Evolutionary conservation across 2,329 filamentous ascomycete genomes (phyloP), one percentile per base, ranked within the genome.

Genomic region (Periglandula ipomoeae): DNA sequence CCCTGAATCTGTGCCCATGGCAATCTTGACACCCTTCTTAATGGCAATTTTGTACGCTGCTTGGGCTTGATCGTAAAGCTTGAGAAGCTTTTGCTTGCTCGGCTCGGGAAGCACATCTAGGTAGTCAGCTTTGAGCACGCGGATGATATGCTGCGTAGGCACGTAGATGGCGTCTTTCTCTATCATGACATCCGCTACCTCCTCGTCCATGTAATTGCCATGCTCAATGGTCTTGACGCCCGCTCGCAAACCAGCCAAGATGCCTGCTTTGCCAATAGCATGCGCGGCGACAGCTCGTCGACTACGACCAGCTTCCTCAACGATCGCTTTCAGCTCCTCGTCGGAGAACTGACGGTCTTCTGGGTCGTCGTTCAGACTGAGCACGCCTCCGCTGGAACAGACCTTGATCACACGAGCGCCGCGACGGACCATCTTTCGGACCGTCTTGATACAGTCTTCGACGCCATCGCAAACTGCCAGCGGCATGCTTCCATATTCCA

Each of bases 401-500:
- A 71, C 53, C 58, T 71, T 70, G 60, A 71, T 67, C 51, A 63
- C 65, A 17, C 56, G 57, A 1, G 68, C 69, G 8, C 68, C 68
- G 30, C 68, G 61, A 1, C 68, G 63, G 45, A 71, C 62, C 59
- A 70, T 66, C 49, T 65, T 58, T 1, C 67, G 58, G 37, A 71
- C 68, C 0, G 59, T 68, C 5, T 63, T 62, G 24, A 66, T 57
- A 50, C 68, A 70, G 52, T 70, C 67, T 30, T 70, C 67, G 0
- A 67, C 61, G 11, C 68, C 68, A 47, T 70, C 67, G 13, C 52
- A 55, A n/a, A 55, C 49, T 11, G 63, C 65, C 4, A 70, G 53
- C n/a, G 58, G 55, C 6, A 55, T 46, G 4, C 69, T 61, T 10
- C 68, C 67, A 5, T 63, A 51, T 34, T 59, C 65, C 35, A 64